Evolutionary conservation across 495 filamentous ascomycete genomes (phyloP).

Genomic region (Trichoderma reesei): DNA sequence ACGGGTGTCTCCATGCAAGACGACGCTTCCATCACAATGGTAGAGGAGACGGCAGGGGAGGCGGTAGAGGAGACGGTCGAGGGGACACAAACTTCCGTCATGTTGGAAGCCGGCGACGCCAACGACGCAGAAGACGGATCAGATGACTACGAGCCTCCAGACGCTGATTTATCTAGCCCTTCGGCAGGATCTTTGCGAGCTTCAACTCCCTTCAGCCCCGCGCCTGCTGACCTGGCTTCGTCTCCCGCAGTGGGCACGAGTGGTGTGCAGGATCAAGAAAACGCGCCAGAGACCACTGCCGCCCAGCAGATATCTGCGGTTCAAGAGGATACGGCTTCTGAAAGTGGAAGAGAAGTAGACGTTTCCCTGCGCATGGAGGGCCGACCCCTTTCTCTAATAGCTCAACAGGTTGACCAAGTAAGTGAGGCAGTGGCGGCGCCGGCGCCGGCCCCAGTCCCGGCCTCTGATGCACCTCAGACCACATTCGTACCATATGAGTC

Average conservation of each 20-base stretch:
- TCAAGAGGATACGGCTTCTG: background rate
- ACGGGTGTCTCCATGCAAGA: background rate
- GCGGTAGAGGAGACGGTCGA: background rate
- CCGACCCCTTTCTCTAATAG: background rate
- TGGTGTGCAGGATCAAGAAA: background rate
- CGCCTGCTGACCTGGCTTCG: constrained; percentile 13
- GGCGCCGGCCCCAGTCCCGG: background rate
- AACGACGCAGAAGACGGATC: constrained; percentile 9
- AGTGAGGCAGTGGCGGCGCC: background rate
- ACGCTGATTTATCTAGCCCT: background rate
- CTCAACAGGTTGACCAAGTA: constrained; percentile 3
- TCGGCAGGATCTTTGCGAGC: background rate
- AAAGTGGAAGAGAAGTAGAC: constrained; percentile 8
- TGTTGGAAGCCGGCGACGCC: constrained; percentile 6
- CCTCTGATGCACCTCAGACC: constrained; percentile 2
- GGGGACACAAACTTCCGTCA: background rate
- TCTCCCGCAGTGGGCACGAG: background rate
- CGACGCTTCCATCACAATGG: background rate
- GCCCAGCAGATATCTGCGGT: background rate
- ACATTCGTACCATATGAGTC: constrained; percentile 68
- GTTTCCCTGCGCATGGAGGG: background rate
- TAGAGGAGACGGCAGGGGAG: background rate
- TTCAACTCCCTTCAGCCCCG: background rate
- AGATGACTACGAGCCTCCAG: constrained; percentile 8
- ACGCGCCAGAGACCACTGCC: background rate